phyloP scores from a whole-genome alignment of 176 grass and related monocot genomes.

The Avena insularis region DNA sequence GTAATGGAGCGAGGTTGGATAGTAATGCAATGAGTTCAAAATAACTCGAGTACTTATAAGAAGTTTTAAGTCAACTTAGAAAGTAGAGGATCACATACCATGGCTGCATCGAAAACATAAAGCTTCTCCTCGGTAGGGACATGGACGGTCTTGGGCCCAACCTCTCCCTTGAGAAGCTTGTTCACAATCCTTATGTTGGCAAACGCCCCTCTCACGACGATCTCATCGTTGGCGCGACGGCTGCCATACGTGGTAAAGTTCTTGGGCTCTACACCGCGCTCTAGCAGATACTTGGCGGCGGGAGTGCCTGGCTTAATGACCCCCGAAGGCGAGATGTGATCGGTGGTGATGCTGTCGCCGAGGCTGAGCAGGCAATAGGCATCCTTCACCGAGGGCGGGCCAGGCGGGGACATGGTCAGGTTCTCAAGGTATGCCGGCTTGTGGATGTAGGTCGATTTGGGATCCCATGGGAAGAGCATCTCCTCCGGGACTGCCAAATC shows the following conservation, averaged over 20 bases:
- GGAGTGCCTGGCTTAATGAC: constrained; percentile 84
- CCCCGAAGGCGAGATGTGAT: constrained; percentile 87
- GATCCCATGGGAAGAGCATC: constrained; percentile 73
- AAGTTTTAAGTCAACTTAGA: not conserved
- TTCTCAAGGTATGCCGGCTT: constrained; percentile 82
- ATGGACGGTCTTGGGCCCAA: constrained; percentile 80
- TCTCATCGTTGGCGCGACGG: constrained; percentile 79
- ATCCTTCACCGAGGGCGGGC: constrained; percentile 64
- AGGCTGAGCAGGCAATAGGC: constrained; percentile 84
- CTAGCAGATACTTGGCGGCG: constrained; percentile 80
- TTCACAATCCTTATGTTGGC: constrained; percentile 90
- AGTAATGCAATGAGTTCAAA: not conserved
- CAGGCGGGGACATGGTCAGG: constrained; percentile 81
- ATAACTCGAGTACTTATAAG: not conserved
- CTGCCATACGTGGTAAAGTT: constrained; percentile 91
- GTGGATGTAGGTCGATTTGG: constrained; percentile 85
- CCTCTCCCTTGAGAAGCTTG: constrained; percentile 82
- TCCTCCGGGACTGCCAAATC: constrained; percentile 61
- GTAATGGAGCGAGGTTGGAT: not conserved
- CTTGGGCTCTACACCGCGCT: constrained; percentile 66
- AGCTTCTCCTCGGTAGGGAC: constrained; percentile 79
- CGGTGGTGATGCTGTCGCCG: constrained; percentile 87
- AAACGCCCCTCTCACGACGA: constrained; percentile 91
- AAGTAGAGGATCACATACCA: constrained; percentile 51
- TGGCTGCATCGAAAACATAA: constrained; percentile 80